Evolutionary conservation across 805 yeast genomes (phyloP).

Genomic region (Lachancea nothofagi): DNA sequence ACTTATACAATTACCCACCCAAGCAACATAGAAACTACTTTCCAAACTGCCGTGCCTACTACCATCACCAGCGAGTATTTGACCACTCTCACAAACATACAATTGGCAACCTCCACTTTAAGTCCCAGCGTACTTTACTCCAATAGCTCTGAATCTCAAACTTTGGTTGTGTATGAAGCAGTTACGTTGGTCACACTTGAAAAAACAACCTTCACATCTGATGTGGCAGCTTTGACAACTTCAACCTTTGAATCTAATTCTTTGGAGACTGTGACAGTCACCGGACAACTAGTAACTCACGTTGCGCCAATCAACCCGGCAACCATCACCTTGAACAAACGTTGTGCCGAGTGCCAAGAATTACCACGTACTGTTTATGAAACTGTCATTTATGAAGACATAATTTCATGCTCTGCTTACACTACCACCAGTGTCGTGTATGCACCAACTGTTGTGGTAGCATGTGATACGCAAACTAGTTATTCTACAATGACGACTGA

Average conservation of each 20-base stretch:
- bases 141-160: conserved; percentile 4
- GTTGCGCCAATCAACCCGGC: conserved; percentile 2
- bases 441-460: conserved; percentile 2
- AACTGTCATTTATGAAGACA: conserved; percentile 4
- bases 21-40: conserved; percentile 2
- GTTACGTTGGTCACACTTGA: conserved; percentile 8
- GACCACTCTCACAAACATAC: conserved; percentile 9
- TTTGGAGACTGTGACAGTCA: conserved; percentile 3
- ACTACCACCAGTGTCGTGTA: conserved; percentile 1
- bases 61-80: conserved; percentile 8
- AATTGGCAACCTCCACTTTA: conserved; percentile 7
- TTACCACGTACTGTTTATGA: conserved; percentile 1
- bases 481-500: conserved; percentile 4
- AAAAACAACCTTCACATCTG: conserved; percentile 3
- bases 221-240: conserved; percentile 1
- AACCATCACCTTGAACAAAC: not conserved
- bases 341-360: conserved; percentile 2
- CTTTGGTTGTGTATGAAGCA: conserved; percentile 11
- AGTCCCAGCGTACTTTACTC: conserved; percentile 8
- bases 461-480: conserved; percentile 1
- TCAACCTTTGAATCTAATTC: conserved; percentile 5
- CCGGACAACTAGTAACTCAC: conserved; percentile 4
- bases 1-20: conserved; percentile 1
- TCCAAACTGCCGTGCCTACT: conserved; percentile 1
- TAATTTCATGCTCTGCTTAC: not conserved